These are phyloP conservation scores for Erysimum cheiri DNA, from an alignment of 441 rosid species.

Conservation along the genomic window DNA sequence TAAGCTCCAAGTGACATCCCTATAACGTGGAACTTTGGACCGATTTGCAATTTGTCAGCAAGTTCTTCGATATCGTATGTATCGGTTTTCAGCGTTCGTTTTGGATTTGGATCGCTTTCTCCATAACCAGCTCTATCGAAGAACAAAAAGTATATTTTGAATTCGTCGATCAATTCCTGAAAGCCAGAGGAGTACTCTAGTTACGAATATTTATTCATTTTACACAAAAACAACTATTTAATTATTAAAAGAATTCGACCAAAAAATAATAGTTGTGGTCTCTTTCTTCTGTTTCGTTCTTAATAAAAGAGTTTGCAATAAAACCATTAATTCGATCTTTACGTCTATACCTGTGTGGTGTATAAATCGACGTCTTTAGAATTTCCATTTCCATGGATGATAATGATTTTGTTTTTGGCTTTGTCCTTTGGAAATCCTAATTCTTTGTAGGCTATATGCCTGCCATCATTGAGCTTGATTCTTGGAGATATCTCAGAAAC, in stretches of 20 bases:
- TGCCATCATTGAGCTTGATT: constrained; percentile 75
- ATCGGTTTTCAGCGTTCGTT: constrained; percentile 63
- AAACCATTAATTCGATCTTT: not conserved
- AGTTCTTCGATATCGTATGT: constrained; percentile 82
- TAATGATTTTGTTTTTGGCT: constrained; percentile 63
- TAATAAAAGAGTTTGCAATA: not conserved
- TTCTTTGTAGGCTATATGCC: constrained; percentile 81
- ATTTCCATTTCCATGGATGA: constrained; percentile 67
- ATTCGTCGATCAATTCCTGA: constrained; percentile 62
- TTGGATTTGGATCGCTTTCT: constrained; percentile 75
- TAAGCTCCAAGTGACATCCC: constrained; percentile 94
- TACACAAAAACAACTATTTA: not conserved
- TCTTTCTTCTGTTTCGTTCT: not conserved
- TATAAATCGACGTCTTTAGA: constrained; percentile 68
- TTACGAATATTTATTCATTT: not conserved
- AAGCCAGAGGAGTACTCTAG: constrained; percentile 20
- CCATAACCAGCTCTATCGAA: constrained; percentile 93
- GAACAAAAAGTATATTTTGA: constrained; percentile 58
- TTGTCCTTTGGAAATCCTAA: constrained; percentile 66
- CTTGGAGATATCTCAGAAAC: constrained; percentile 68
- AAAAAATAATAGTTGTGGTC: not conserved
- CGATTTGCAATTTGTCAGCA: constrained; percentile 81
- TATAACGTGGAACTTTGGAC: constrained; percentile 73
- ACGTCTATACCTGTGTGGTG: constrained; percentile 53
- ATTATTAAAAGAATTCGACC: not conserved